These are phyloP conservation scores for Ganoderma sinense DNA, from an alignment of 1,284 basidiomycete genomes.

Conservation along the genomic window DNA sequence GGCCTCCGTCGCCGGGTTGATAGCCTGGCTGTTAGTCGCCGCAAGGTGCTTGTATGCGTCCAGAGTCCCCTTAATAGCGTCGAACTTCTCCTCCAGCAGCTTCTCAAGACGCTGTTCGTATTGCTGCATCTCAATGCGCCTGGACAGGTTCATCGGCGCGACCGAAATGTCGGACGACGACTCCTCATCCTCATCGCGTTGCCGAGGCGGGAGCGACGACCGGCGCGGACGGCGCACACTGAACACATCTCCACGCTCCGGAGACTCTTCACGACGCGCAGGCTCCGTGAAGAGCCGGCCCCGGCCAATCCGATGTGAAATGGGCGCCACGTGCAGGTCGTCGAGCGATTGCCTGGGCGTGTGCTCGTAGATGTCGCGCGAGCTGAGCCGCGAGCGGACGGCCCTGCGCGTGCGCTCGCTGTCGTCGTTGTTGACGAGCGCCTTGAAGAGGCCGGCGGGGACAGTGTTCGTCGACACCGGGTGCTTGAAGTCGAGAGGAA, in stretches of 20 bases:
- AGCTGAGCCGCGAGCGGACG: slow-evolving; percentile 77
- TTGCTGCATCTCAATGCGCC: slow-evolving; percentile 63
- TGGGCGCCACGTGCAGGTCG: slow-evolving; percentile 71
- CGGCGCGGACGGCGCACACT: slow-evolving; percentile 53
- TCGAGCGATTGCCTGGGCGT: slow-evolving; percentile 75
- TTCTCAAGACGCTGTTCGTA: slow-evolving; percentile 65
- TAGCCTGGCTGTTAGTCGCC: slow-evolving; percentile 27
- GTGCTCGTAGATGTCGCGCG: slow-evolving; percentile 69
- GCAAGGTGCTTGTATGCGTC: slow-evolving; percentile 28
- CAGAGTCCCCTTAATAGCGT: slow-evolving; percentile 46
- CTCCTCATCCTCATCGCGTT: slow-evolving; percentile 37
- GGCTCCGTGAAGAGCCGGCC: slow-evolving; percentile 65
- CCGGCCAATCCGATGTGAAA: slow-evolving; percentile 64
- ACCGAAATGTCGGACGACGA: slow-evolving; percentile 51
- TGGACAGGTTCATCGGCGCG: slow-evolving; percentile 60
- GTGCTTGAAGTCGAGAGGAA: slow-evolving; percentile 83
- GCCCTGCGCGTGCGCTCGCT: slow-evolving; percentile 72
- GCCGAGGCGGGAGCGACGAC: slow-evolving; percentile 69
- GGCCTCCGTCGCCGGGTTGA: slow-evolving; percentile 58
- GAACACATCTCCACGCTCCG: slow-evolving; percentile 55
- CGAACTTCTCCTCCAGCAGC: slow-evolving; percentile 73
- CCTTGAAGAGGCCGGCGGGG: slow-evolving; percentile 85
- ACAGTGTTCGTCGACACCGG: slow-evolving; percentile 76
- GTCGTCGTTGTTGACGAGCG: slow-evolving; percentile 58
- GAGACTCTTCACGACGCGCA: slow-evolving; percentile 44